These are phyloP conservation scores for Backusella liffmaniae DNA, from an alignment of 192 early-diverging fungal species.

Conservation along the genomic window DNA sequence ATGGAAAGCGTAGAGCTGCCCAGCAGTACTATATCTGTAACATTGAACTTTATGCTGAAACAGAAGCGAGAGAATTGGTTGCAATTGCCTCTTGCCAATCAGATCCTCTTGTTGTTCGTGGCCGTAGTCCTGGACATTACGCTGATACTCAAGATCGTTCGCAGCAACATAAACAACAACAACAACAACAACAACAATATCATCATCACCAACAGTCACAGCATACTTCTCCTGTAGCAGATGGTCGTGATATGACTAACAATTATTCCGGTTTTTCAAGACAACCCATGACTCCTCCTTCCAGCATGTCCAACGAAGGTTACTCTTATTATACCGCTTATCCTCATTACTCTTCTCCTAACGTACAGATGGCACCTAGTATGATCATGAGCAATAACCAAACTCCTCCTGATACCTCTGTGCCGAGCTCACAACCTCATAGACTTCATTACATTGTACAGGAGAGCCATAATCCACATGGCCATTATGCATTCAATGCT, in stretches of 20 bases:
- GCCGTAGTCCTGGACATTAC: conserved; percentile 89
- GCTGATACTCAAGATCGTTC: conserved; percentile 41
- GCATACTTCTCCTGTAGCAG: not conserved
- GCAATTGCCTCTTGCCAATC: conserved; percentile 64
- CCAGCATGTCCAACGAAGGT: not conserved
- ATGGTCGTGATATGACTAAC: not conserved
- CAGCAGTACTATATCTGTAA: conserved; percentile 86
- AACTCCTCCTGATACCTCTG: not conserved
- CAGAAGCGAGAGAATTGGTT: conserved; percentile 46
- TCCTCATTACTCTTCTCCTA: not conserved
- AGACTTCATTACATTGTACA: not conserved
- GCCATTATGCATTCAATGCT: not conserved
- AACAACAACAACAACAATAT: not conserved
- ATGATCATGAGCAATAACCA: not conserved
- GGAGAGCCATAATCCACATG: not conserved
- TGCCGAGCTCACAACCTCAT: not conserved
- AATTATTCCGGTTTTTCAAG: not conserved
- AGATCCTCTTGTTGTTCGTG: conserved; percentile 79
- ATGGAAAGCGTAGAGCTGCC: conserved; percentile 82
- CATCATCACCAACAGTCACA: not conserved
- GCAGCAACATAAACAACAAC: not conserved
- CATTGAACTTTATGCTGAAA: conserved; percentile 70
- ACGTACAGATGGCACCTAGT: not conserved
- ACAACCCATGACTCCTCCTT: conserved; percentile 3
- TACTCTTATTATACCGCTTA: conserved; percentile 8